Percentiles rank a stretch among this genome's conserved stretches.
These are phyloP conservation scores for Diaporthe batatas DNA, from an alignment of 2,329 filamentous ascomycete genomes.

Conservation along the genomic window DNA sequence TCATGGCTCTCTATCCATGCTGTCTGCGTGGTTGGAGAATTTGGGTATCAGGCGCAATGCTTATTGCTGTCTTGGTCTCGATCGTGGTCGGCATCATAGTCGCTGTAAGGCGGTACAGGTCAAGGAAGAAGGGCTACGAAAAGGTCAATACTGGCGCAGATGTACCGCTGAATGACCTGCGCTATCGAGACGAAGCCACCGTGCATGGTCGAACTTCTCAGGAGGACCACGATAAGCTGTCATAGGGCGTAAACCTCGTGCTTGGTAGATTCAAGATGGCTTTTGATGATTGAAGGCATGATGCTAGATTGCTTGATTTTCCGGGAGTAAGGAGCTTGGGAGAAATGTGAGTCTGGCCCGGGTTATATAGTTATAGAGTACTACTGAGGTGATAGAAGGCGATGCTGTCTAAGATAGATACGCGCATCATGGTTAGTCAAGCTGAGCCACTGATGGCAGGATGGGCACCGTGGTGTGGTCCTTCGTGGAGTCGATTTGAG, in stretches of 20 bases:
- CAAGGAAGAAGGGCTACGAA: conserved; percentile 41
- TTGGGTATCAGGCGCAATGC: conserved; percentile 47
- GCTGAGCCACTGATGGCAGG: not conserved
- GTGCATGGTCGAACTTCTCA: not conserved
- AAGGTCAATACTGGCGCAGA: conserved; percentile 27
- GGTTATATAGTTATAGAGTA: not conserved
- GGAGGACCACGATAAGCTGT: not conserved
- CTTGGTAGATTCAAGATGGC: not conserved
- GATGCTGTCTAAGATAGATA: not conserved
- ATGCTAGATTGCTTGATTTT: not conserved
- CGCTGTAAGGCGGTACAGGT: not conserved
- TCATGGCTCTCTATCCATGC: conserved; percentile 52
- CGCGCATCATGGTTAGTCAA: not conserved
- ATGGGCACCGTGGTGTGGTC: not conserved
- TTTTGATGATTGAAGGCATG: too few relatives aligned
- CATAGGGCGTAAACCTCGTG: not conserved
- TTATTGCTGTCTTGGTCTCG: conserved; percentile 39
- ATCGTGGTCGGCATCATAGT: conserved; percentile 24
- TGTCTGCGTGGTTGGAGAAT: conserved; percentile 52
- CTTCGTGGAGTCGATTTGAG: not conserved
- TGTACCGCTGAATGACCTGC: conserved; percentile 32
- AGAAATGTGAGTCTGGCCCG: not conserved
- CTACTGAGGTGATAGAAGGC: not conserved
- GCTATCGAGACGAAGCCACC: conserved; percentile 7
- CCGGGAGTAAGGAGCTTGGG: not conserved